These are phyloP conservation scores for Nemania abortiva DNA, from an alignment of 2,329 filamentous ascomycete species.

Conservation along the genomic window DNA sequence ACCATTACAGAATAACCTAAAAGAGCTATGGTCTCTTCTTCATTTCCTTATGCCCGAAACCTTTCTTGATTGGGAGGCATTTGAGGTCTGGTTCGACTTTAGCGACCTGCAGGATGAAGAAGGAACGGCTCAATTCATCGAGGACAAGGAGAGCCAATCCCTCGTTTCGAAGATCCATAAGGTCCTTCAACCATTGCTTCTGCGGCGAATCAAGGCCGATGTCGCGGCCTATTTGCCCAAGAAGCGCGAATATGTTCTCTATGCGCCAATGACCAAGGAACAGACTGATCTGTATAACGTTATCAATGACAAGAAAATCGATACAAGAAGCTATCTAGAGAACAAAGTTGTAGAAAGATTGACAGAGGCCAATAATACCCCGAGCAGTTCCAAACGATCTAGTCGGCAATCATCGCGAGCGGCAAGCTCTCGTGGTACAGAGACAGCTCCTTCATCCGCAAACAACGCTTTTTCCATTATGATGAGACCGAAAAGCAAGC, in stretches of 20 bases:
- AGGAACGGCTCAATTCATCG: conserved; percentile 81
- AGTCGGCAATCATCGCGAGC: conserved; percentile 58
- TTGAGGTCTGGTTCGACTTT: conserved; percentile 98
- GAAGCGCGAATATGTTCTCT: conserved; percentile 96
- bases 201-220: conserved; percentile 91
- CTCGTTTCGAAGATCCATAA: conserved; percentile 90
- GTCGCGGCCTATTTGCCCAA: conserved; percentile 92
- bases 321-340: conserved; percentile 82
- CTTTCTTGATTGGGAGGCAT: conserved; percentile 92
- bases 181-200: conserved; percentile 89
- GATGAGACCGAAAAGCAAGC: conserved; percentile 60
- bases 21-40: conserved; percentile 93
- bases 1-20: conserved; percentile 93
- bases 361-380: conserved; percentile 63
- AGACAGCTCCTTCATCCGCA: conserved; percentile 42
- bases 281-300: conserved; percentile 89
- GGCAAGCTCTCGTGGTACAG: conserved; percentile 48
- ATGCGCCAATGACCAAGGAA: conserved; percentile 89
- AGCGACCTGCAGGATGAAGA: conserved; percentile 88
- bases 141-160: conserved; percentile 81
- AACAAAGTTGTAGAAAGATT: conserved; percentile 79
- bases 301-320: conserved; percentile 67
- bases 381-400: conserved; percentile 51
- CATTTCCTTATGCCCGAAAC: conserved; percentile 94
- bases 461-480: conserved; percentile 65